Evolutionary conservation across 352 stramenopile species (phyloP).

Genomic region (Phytophthora tubulina): DNA sequence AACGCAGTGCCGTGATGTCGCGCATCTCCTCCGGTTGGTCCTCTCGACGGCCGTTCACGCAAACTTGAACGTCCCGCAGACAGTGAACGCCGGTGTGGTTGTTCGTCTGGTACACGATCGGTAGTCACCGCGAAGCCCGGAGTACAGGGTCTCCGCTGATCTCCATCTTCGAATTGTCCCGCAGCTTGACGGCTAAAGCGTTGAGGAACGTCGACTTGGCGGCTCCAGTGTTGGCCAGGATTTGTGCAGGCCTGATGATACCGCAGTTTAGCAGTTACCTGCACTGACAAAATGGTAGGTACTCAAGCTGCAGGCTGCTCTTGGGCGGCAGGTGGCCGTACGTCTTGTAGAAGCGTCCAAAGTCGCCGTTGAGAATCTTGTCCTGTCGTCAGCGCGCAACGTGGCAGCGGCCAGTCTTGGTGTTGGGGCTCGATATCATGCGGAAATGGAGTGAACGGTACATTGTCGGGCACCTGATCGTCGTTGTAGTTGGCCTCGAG

Average conservation of each 20-base stretch:
- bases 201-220: conserved; percentile 86
- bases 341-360: conserved; percentile 87
- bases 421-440: conserved; percentile 53
- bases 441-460: conserved; percentile 75
- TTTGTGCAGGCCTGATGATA: conserved; percentile 79
- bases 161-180: conserved; percentile 50
- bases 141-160: conserved; percentile 71
- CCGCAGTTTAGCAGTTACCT: conserved; percentile 70
- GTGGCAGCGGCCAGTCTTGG: conserved; percentile 43
- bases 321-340: conserved; percentile 78
- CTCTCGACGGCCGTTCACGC: conserved; percentile 55
- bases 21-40: conserved; percentile 77
- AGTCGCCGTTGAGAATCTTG: conserved; percentile 64
- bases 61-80: conserved; percentile 44
- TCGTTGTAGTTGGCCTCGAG: conserved; percentile 32
- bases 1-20: conserved; percentile 63
- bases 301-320: conserved; percentile 67
- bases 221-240: conserved; percentile 75
- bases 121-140: conserved; percentile 47
- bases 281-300: conserved; percentile 67
- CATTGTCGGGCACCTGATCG: conserved; percentile 59
- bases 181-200: conserved; percentile 68
- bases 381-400: conserved; percentile 73
- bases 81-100: conserved; percentile 39
- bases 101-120: conserved; percentile 61